Base-by-base conservation (phyloP, 202 grass and related monocot species). In the Zizania palustris region DNA sequence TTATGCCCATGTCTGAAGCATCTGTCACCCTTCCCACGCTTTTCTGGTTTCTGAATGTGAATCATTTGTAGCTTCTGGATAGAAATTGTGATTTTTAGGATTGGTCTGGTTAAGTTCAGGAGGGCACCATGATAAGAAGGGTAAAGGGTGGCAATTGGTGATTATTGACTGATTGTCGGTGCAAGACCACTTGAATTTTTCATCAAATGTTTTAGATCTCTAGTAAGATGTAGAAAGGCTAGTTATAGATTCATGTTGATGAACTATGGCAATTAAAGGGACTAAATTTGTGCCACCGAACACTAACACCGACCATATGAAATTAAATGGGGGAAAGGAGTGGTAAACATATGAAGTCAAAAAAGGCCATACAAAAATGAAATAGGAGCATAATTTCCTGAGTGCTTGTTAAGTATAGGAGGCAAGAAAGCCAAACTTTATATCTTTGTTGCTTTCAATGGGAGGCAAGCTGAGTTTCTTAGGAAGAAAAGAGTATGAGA, bases 261-360 rank as follows among this genome's bases (percentile, higher is more conserved):
- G 67, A 68, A 61, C 35, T 57, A 74, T 46, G 42, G 39, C 35
- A 11, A 6, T 79, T 54, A 50, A 56, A 44, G 68, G 56, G 15
- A 20, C 6, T 44, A 37, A 44, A 16, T 21, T 41, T 4, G n/a
- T 38, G 41, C 38, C 19, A 19, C 39, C 40, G 13, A n/a, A n/a
- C n/a, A n/a, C n/a, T n/a, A 46, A 38, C 19, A 34, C 55, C 46
- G 10, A 41, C 28, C 10, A 0, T 69, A 63, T 58, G 14, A 61
- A 45, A 79, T 8, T 45, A n/a, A 57, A 57, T 39, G 21, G 11
- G 14, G 10, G 3, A 35, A 21, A 62, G 54, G n/a, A 63, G 44
- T 14, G 16, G 41, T 16, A 28, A 63, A 68, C 16, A 57, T 71
- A 39, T 50, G 11, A 60, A 65, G 81, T 84, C 48, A 84, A 80